Evolutionary conservation across 768 basidiomycete species (phyloP).

Genomic region (Chlorophyllum brunneum): DNA sequence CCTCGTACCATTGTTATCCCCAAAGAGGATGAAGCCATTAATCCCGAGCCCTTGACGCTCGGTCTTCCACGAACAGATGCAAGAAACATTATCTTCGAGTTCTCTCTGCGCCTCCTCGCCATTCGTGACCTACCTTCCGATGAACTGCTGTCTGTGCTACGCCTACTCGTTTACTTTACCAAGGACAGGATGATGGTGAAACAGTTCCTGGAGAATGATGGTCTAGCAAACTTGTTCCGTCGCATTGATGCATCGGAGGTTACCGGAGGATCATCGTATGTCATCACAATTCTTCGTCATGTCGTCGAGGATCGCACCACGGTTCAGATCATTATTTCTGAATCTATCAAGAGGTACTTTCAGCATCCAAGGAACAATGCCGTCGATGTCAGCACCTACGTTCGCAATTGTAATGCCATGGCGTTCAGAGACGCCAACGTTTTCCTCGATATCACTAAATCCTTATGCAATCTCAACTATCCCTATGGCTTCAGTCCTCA

Average conservation of each 20-base stretch:
- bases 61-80: slow-evolving; percentile 65
- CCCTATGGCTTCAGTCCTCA: slow-evolving; percentile 57
- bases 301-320: slow-evolving; percentile 72
- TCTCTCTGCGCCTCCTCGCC: slow-evolving; percentile 68
- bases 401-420: slow-evolving; percentile 72
- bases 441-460: slow-evolving; percentile 72
- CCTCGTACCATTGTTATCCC: slow-evolving; percentile 63
- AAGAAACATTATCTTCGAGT: slow-evolving; percentile 67
- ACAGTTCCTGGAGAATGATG: slow-evolving; percentile 66
- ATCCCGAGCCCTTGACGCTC: slow-evolving; percentile 42
- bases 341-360: slow-evolving; percentile 81
- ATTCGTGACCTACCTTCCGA: slow-evolving; percentile 67
- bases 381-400: slow-evolving; percentile 68
- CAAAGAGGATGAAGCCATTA: slow-evolving; percentile 64
- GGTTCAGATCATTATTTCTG: slow-evolving; percentile 71
- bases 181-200: slow-evolving; percentile 61
- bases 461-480: slow-evolving; percentile 67
- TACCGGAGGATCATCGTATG: slow-evolving; percentile 73
- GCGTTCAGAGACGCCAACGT: slow-evolving; percentile 75
- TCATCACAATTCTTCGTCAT: slow-evolving; percentile 89
- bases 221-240: slow-evolving; percentile 59
- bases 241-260: slow-evolving; percentile 61
- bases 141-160: slow-evolving; percentile 76
- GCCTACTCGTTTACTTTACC: slow-evolving; percentile 83
- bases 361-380: slow-evolving; percentile 61